These are phyloP conservation scores for Akanthomyces muscarius DNA, from an alignment of 2,329 filamentous ascomycete species.

Conservation along the genomic window DNA sequence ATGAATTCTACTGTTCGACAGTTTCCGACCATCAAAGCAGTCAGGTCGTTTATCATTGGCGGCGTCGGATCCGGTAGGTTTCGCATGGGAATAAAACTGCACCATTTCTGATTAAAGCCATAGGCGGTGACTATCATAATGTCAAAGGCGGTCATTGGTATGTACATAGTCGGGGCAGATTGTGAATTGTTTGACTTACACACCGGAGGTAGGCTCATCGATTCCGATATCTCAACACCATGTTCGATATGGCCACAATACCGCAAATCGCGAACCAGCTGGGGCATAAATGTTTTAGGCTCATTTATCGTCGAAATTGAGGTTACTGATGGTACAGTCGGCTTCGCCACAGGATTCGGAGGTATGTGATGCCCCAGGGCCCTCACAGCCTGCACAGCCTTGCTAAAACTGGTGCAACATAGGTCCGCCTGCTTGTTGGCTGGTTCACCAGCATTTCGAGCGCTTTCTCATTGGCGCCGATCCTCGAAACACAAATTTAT, in stretches of 20 bases:
- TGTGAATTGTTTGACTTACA: not conserved
- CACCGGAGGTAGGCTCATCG: slow-evolving; percentile 67
- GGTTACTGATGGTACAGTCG: slow-evolving; percentile 84
- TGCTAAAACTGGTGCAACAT: slow-evolving; percentile 6
- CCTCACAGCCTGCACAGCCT: not conserved
- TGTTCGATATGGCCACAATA: slow-evolving; percentile 89
- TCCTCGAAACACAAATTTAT: slow-evolving; percentile 82
- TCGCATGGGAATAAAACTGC: no score
- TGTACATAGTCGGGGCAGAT: slow-evolving; percentile 21
- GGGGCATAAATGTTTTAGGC: slow-evolving; percentile 92
- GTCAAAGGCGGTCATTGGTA: slow-evolving; percentile 70
- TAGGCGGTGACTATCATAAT: slow-evolving; percentile 86
- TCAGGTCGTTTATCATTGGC: slow-evolving; percentile 67
- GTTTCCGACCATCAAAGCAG: slow-evolving; percentile 72
- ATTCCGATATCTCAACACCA: slow-evolving; percentile 86
- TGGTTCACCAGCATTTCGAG: slow-evolving; percentile 89
- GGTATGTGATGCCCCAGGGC: slow-evolving; percentile 39
- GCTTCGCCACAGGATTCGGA: slow-evolving; percentile 91
- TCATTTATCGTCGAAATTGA: slow-evolving; percentile 91
- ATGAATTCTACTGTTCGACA: slow-evolving; percentile 47
- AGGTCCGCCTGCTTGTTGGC: slow-evolving; percentile 88
- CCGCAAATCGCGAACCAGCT: slow-evolving; percentile 80
- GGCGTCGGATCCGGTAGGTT: slow-evolving; percentile 31
- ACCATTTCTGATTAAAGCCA: slow-evolving; percentile 28
- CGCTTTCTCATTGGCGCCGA: slow-evolving; percentile 86